These are phyloP conservation scores for Melanopsichium pennsylvanicum DNA, from an alignment of 1,284 basidiomycete genomes.

Conservation along the genomic window DNA sequence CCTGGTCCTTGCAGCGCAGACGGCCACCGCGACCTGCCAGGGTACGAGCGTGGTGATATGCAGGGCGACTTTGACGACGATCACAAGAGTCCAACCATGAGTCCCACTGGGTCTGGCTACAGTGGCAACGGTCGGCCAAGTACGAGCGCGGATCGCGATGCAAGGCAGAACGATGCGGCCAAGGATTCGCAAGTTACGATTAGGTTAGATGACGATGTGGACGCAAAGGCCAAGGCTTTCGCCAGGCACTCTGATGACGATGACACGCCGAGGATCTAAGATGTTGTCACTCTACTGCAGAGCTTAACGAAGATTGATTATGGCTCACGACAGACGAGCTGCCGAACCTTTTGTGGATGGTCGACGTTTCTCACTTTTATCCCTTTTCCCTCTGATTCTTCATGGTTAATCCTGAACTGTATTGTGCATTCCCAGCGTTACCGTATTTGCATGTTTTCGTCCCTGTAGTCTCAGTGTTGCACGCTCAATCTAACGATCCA, in stretches of 20 bases:
- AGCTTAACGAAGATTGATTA: not conserved
- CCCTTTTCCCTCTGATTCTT: too few species aligned
- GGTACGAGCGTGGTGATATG: conserved; percentile 32
- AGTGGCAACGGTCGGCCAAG: conserved; percentile 21
- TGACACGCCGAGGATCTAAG: conserved; percentile 36
- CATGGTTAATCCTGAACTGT: too few species aligned
- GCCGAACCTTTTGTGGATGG: not conserved
- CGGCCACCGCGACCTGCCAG: conserved; percentile 32
- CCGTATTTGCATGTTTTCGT: not conserved
- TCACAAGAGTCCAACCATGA: conserved; percentile 32
- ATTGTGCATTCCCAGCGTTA: not conserved
- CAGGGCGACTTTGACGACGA: conserved; percentile 42
- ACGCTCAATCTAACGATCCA: too few species aligned
- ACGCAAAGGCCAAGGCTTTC: conserved; percentile 18
- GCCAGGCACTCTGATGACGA: conserved; percentile 28
- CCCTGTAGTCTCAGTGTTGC: not conserved
- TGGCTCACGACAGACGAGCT: too few species aligned
- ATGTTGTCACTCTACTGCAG: not conserved
- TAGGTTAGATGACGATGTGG: conserved; percentile 27
- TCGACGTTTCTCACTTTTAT: not conserved
- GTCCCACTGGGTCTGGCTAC: conserved; percentile 24
- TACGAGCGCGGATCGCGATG: conserved; percentile 26
- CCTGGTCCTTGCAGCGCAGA: conserved; percentile 9
- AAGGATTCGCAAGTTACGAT: conserved; percentile 41
- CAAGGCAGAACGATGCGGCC: conserved; percentile 32